Conservation (phyloP, 2,329 filamentous ascomycete species). For the Talaromyces sp. region DNA sequence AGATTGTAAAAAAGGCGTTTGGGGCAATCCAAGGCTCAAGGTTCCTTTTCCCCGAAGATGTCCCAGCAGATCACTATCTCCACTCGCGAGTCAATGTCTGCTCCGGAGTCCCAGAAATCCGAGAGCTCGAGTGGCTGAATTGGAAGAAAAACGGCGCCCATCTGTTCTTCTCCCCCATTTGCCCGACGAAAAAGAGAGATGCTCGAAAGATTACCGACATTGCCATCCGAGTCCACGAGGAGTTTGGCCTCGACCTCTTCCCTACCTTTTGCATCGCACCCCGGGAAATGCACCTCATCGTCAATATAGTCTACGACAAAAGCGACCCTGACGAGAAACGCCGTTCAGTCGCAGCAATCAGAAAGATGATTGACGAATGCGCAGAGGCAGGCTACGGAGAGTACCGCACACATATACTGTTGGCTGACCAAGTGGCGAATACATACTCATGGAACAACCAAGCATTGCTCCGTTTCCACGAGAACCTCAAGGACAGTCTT, state of each 20-base stretch:
- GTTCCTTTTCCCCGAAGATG: slow-evolving; percentile 27
- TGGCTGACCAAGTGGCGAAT: slow-evolving; percentile 42
- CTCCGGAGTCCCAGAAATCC: slow-evolving; percentile 21
- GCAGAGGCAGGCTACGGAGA: slow-evolving; percentile 42
- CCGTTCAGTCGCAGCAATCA: slow-evolving; percentile 22
- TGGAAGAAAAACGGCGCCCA: slow-evolving; percentile 32
- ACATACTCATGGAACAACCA: slow-evolving; percentile 41
- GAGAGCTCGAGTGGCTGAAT: slow-evolving; percentile 29
- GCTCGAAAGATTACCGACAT: slow-evolving; percentile 22
- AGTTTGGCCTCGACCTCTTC: slow-evolving; percentile 18
- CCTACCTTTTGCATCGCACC: slow-evolving; percentile 18
- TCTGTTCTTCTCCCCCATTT: slow-evolving; percentile 31
- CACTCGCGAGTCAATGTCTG: slow-evolving; percentile 23
- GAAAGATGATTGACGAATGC: slow-evolving; percentile 30
- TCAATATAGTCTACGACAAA: slow-evolving; percentile 29
- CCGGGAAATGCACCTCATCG: slow-evolving; percentile 31
- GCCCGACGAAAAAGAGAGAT: slow-evolving; percentile 26
- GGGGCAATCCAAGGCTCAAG: slow-evolving; percentile 23
- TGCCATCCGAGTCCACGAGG: slow-evolving; percentile 18
- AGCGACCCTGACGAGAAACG: slow-evolving; percentile 18
- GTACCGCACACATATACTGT: slow-evolving; percentile 43
- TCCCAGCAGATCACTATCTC: slow-evolving; percentile 24
- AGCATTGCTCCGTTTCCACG: slow-evolving; percentile 39
- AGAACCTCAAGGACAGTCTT: slow-evolving; percentile 42
- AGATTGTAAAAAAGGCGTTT: slow-evolving; percentile 22